Conservation (phyloP, 208 protist genomes). For the Plasmodiophora brassicae region DNA sequence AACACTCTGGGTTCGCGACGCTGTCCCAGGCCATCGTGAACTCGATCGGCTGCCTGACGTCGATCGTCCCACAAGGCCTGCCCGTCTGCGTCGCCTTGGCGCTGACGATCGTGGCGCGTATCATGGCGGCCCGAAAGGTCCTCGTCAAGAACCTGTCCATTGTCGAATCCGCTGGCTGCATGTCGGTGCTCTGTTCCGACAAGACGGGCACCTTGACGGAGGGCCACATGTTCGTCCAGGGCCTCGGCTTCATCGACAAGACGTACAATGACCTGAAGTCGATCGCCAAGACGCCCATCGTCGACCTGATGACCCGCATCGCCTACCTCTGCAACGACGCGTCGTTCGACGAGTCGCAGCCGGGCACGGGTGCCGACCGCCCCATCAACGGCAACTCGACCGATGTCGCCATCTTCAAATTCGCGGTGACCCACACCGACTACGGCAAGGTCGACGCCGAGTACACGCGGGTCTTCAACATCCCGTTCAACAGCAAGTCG, state of each 20-base stretch:
- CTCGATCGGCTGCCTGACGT: slow-evolving; percentile 9
- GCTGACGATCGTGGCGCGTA: slow-evolving; percentile 66
- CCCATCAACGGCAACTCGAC: background rate
- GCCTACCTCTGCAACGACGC: background rate
- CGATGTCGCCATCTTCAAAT: background rate
- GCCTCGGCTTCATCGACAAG: background rate
- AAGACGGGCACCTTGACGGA: slow-evolving; percentile 77
- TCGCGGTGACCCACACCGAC: background rate
- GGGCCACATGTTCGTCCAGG: slow-evolving; percentile 33
- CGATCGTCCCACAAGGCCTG: slow-evolving; percentile 72
- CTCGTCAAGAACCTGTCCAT: slow-evolving; percentile 69
- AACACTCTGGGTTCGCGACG: background rate
- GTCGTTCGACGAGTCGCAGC: background rate
- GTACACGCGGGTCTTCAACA: background rate
- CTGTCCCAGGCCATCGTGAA: background rate
- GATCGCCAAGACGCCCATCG: background rate
- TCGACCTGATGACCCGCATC: background rate
- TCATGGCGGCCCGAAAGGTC: slow-evolving; percentile 67
- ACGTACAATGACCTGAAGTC: background rate
- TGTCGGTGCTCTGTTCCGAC: slow-evolving; percentile 70
- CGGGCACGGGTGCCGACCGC: background rate
- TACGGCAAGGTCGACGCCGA: background rate
- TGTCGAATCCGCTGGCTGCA: slow-evolving; percentile 78
- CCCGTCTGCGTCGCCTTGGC: slow-evolving; percentile 64
- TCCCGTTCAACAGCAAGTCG: background rate